Percentiles rank a stretch among this genome's conserved stretches.
Evolutionary conservation across 176 grass and related monocot species (phyloP).

Genomic region (Oryza glumipatula): DNA sequence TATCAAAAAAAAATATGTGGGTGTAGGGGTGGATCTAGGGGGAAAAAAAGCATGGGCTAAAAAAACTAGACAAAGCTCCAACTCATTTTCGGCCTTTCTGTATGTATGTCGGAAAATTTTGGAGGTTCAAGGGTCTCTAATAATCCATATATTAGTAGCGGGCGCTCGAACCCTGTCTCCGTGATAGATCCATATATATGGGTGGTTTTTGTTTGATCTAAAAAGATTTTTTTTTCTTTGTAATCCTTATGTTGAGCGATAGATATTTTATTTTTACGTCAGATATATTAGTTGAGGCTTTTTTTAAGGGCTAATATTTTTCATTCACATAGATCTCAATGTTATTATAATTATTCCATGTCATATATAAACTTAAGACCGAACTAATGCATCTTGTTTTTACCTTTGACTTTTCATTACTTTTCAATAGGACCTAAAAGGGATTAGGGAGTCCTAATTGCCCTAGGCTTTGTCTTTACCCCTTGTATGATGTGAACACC

Average conservation of each 20-base stretch:
- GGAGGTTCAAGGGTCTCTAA: no score
- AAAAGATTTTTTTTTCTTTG: background rate
- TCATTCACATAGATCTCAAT: background rate
- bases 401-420: background rate
- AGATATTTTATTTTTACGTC: background rate
- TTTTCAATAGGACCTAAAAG: background rate
- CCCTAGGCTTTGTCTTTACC: no score
- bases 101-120: no score
- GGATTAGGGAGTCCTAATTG: background rate
- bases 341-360: background rate
- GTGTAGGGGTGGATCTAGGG: no score
- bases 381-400: background rate
- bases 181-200: no score
- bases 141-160: no score
- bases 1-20: background rate
- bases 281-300: background rate
- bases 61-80: no score
- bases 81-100: no score
- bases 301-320: background rate
- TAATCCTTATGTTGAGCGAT: background rate
- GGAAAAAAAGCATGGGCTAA: no score
- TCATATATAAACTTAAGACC: background rate
- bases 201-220: background rate
- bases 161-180: no score
- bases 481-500: no score